These are phyloP conservation scores for Tylopilus sp. DNA, from an alignment of 1,284 basidiomycete genomes.

Conservation along the genomic window DNA sequence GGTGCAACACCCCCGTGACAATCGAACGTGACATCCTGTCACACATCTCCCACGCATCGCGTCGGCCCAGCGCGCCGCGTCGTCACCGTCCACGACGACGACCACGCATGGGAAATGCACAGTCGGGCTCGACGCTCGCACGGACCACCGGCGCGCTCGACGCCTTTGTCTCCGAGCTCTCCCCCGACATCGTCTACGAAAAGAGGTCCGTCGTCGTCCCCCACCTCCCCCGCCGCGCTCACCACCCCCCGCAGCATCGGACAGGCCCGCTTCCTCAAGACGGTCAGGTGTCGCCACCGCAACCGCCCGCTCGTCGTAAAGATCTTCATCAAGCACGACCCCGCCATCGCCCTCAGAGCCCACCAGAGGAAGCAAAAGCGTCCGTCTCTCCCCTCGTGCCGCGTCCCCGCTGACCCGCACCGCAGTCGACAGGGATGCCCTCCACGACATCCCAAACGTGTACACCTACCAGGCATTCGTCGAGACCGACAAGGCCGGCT, in stretches of 20 bases:
- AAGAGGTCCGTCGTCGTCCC: constrained; percentile 62
- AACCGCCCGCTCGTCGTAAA: constrained; percentile 76
- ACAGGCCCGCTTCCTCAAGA: constrained; percentile 93
- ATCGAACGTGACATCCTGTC: constrained; percentile 24
- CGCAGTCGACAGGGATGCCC: constrained; percentile 78
- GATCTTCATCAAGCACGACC: constrained; percentile 79
- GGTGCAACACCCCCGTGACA: constrained; percentile 16
- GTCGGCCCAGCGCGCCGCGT: neutral
- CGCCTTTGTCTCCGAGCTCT: constrained; percentile 86
- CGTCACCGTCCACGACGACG: constrained; percentile 3
- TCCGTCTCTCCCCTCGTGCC: constrained; percentile 30
- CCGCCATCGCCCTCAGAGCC: constrained; percentile 57
- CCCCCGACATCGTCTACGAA: constrained; percentile 84
- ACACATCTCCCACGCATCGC: constrained; percentile 12
- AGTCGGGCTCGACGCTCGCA: constrained; percentile 48
- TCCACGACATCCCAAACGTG: constrained; percentile 84
- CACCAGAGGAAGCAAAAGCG: constrained; percentile 67
- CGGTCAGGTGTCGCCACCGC: constrained; percentile 75
- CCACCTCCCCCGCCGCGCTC: neutral
- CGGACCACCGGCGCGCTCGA: constrained; percentile 78
- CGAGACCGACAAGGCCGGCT: constrained; percentile 96
- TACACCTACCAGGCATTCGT: constrained; percentile 89
- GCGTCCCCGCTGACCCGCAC: neutral
- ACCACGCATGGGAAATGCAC: constrained; percentile 66
- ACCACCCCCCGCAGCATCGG: constrained; percentile 60